phyloP scores from a whole-genome alignment of 768 basidiomycete genomes.

The Fomitopsis pulvina region DNA sequence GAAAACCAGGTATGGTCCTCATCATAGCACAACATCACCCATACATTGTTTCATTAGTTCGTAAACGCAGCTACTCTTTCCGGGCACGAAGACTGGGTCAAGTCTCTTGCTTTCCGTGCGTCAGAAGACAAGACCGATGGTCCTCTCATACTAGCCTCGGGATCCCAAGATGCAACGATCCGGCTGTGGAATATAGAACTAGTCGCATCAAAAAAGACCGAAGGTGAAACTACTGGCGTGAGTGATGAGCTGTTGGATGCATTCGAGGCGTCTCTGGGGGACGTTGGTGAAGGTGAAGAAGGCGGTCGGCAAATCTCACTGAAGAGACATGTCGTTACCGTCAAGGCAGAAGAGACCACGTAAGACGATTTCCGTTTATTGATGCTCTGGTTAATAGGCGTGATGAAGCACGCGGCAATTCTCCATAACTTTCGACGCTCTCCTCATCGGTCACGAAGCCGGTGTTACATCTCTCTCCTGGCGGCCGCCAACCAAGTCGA shows the following conservation, averaged over 20 bases:
- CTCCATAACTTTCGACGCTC: conserved; percentile 85
- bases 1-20: conserved; percentile 41
- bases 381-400: no score
- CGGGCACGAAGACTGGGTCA: conserved; percentile 97
- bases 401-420: conserved; percentile 42
- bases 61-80: conserved; percentile 50
- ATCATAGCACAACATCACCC: background rate
- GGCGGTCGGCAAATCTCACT: conserved; percentile 83
- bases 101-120: conserved; percentile 61
- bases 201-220: conserved; percentile 25
- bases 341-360: conserved; percentile 44
- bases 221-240: conserved; percentile 17
- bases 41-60: conserved; percentile 35
- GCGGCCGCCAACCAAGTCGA: conserved; percentile 40
- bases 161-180: conserved; percentile 92
- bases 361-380: no score
- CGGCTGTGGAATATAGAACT: conserved; percentile 84
- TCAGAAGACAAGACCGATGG: conserved; percentile 27
- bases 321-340: conserved; percentile 73
- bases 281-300: conserved; percentile 66
- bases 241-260: conserved; percentile 79
- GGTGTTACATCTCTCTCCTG: conserved; percentile 87
- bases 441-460: conserved; percentile 94
- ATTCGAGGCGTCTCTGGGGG: conserved; percentile 79
- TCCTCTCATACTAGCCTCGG: conserved; percentile 79